Evolutionary conservation across 106 monocot genomes (phyloP).

Genomic region (Dendrobium catenatum): DNA sequence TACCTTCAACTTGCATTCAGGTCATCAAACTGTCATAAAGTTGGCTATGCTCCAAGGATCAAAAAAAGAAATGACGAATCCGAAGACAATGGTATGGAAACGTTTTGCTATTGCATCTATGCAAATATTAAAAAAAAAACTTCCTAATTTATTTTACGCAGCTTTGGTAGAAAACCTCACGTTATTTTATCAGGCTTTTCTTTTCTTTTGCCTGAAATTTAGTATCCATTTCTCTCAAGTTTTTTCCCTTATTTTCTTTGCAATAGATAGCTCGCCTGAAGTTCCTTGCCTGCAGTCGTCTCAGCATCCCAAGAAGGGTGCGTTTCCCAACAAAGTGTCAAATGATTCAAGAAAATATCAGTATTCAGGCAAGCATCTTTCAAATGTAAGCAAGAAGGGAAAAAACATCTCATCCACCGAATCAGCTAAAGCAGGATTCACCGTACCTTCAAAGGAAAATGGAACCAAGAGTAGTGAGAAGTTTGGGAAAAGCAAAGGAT

Average conservation of each 20-base stretch:
- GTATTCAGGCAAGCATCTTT: conserved; percentile 5
- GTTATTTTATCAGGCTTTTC: neutral
- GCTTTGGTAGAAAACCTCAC: neutral
- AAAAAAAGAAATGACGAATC: conserved; percentile 21
- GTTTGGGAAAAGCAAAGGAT: conserved; percentile 1
- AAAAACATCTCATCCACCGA: conserved; percentile 9
- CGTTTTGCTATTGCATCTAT: neutral
- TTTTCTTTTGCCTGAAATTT: neutral
- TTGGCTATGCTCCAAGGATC: conserved; percentile 69
- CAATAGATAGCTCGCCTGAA: neutral
- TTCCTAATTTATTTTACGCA: neutral
- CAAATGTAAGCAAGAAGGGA: conserved; percentile 16
- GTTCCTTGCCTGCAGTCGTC: conserved; percentile 16
- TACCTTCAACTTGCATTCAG: conserved; percentile 22
- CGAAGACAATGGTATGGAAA: conserved; percentile 22
- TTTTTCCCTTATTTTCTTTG: neutral
- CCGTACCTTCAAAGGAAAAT: conserved; percentile 7
- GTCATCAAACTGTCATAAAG: conserved; percentile 48
- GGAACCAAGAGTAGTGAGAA: neutral
- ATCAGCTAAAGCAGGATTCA: conserved; percentile 8
- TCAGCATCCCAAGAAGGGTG: conserved; percentile 6
- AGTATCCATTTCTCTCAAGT: neutral
- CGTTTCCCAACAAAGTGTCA: neutral
- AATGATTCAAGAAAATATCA: conserved; percentile 3
- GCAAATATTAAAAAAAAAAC: neutral